phyloP scores from a whole-genome alignment of 352 stramenopile species.

The Pythium biforme region DNA sequence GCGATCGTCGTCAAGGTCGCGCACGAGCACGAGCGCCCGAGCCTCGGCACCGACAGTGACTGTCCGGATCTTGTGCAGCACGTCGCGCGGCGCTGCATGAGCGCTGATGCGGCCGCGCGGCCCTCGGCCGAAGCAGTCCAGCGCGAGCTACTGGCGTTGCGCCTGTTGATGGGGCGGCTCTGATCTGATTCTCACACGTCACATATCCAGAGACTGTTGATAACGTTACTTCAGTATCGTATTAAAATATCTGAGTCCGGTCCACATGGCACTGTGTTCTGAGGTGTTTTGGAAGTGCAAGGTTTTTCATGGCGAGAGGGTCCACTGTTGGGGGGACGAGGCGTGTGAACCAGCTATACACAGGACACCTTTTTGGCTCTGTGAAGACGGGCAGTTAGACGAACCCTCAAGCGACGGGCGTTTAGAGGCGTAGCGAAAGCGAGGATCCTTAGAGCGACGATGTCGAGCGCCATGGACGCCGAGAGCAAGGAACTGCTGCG shows the following conservation, averaged over 20 bases:
- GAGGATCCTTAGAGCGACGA: not conserved
- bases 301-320: slow-evolving; percentile 1
- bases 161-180: not conserved
- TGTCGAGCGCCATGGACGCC: slow-evolving; percentile 51
- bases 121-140: slow-evolving; percentile 12
- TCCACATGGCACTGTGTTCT: not conserved
- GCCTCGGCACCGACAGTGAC: slow-evolving; percentile 8
- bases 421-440: not conserved
- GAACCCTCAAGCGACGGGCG: slow-evolving; percentile 8
- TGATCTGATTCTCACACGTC: slow-evolving; percentile 19
- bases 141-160: slow-evolving; percentile 7
- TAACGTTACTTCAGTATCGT: not conserved
- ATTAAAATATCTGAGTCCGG: not conserved
- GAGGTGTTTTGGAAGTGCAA: slow-evolving; percentile 5
- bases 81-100: slow-evolving; percentile 22
- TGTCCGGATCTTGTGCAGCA: slow-evolving; percentile 14
- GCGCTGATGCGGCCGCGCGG: not conserved
- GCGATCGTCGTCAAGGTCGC: slow-evolving; percentile 64
- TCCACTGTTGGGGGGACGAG: slow-evolving; percentile 14
- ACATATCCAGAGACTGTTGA: slow-evolving; percentile 3
- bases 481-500: slow-evolving; percentile 79
- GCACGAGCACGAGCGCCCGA: slow-evolving; percentile 45
- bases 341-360: slow-evolving; percentile 20
- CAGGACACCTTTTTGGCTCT: not conserved
- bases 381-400: slow-evolving; percentile 8